These are phyloP conservation scores for Zasmidium citrigriseum DNA, from an alignment of 2,329 filamentous ascomycete species.

Conservation along the genomic window DNA sequence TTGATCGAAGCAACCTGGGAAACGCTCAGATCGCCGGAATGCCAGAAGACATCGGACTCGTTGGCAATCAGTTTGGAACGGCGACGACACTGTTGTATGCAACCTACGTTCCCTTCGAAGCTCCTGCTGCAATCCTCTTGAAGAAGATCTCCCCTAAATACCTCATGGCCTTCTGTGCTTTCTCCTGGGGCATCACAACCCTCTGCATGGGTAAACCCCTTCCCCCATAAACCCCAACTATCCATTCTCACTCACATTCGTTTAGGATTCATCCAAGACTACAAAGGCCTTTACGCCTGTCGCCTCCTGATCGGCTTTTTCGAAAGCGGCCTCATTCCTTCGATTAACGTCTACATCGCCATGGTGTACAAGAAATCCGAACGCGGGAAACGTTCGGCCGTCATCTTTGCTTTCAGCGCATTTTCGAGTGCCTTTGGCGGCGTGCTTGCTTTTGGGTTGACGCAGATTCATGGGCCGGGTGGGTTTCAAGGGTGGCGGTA, in stretches of 20 bases:
- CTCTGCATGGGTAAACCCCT: conserved; percentile 39
- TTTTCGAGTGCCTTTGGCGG: conserved; percentile 13
- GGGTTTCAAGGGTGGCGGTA: conserved; percentile 10
- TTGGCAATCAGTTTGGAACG: conserved; percentile 39
- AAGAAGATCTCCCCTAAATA: conserved; percentile 11
- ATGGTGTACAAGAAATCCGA: conserved; percentile 12
- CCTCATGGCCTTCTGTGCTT: conserved; percentile 4
- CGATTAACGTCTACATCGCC: conserved; percentile 9
- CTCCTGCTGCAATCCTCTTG: conserved; percentile 17
- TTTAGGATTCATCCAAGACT: conserved; percentile 40
- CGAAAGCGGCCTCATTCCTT: conserved; percentile 25
- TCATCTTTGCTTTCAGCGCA: conserved; percentile 10
- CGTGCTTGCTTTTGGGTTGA: conserved; percentile 8
- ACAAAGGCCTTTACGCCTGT: conserved; percentile 43
- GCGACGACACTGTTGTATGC: conserved; percentile 9
- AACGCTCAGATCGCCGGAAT: conserved; percentile 44
- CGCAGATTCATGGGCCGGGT: conserved; percentile 8
- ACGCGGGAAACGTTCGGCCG: conserved; percentile 10
- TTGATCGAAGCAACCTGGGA: conserved; percentile 45
- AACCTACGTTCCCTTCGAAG: conserved; percentile 45
- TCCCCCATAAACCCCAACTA: background rate
- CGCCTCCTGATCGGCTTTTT: conserved; percentile 30
- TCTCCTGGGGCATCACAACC: conserved; percentile 41
- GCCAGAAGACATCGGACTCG: conserved; percentile 48
- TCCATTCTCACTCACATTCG: background rate